Evolutionary conservation across 2,329 filamentous ascomycete species (phyloP).

Genomic region (Lecanoromycetidae sp.): DNA sequence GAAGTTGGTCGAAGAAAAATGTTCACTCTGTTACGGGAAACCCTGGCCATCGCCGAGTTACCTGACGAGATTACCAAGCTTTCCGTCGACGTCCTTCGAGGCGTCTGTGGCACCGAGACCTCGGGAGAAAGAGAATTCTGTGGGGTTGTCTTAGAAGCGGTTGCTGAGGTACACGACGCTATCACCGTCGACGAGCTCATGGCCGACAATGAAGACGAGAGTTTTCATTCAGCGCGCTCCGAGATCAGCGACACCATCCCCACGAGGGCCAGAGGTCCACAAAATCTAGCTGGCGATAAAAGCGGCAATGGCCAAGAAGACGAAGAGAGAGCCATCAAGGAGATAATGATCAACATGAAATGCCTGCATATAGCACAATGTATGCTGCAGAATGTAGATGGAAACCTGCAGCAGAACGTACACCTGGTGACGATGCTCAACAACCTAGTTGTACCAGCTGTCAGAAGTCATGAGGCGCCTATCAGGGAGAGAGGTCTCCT

Average conservation of each 20-base stretch:
- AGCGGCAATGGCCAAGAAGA: conserved; percentile 41
- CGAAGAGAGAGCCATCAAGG: conserved; percentile 64
- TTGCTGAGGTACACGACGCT: conserved; percentile 92
- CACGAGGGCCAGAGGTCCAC: conserved; percentile 27
- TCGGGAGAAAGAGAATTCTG: conserved; percentile 40
- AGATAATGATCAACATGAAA: conserved; percentile 97
- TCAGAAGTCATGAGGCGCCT: conserved; percentile 82
- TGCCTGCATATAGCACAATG: conserved; percentile 94
- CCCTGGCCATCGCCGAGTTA: conserved; percentile 71
- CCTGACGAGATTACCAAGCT: conserved; percentile 90
- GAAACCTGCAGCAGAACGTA: conserved; percentile 75
- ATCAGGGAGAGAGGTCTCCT: conserved; percentile 82
- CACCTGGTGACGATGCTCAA: conserved; percentile 97
- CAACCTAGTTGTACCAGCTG: conserved; percentile 88
- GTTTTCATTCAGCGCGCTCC: conserved; percentile 86
- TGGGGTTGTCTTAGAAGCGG: conserved; percentile 64
- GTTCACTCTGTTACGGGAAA: conserved; percentile 80
- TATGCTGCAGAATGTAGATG: conserved; percentile 87
- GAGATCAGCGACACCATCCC: conserved; percentile 57
- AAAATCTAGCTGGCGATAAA: conserved; percentile 21
- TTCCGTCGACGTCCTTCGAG: conserved; percentile 65
- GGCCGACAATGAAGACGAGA: conserved; percentile 57
- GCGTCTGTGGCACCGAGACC: conserved; percentile 57
- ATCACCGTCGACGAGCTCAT: conserved; percentile 57
- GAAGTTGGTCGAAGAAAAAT: conserved; percentile 92